Conservation (phyloP, 805 yeast genomes). For the Blastobotrys peoriensis region DNA sequence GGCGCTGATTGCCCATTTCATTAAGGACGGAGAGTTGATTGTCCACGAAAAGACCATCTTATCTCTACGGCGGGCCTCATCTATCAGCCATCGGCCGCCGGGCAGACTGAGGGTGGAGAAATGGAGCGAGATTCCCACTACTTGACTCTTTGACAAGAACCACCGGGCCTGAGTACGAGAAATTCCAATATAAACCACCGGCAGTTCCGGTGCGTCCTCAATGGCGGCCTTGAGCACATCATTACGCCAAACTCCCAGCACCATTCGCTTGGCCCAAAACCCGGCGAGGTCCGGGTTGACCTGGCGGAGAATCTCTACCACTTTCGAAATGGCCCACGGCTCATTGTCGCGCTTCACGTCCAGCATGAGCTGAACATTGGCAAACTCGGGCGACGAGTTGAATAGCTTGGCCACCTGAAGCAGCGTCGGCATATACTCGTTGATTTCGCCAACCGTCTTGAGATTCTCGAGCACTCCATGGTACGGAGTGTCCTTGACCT, state of each 20-base stretch:
- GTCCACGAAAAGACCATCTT: conserved; percentile 49
- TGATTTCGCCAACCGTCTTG: conserved; percentile 29
- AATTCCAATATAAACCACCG: conserved; percentile 35
- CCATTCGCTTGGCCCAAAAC: conserved; percentile 42
- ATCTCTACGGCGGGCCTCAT: conserved; percentile 27
- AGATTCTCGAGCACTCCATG: conserved; percentile 35
- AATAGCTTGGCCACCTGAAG: conserved; percentile 38
- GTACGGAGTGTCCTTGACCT: conserved; percentile 35
- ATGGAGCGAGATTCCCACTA: conserved; percentile 51
- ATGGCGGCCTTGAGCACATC: conserved; percentile 41
- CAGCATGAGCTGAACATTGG: conserved; percentile 37
- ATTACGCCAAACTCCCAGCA: conserved; percentile 49
- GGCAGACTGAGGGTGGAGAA: conserved; percentile 39
- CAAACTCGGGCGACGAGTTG: conserved; percentile 28
- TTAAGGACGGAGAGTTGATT: conserved; percentile 35
- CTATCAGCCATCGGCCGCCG: conserved; percentile 32
- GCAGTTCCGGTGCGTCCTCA: conserved; percentile 32
- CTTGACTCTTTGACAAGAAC: conserved; percentile 41
- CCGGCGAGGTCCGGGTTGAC: conserved; percentile 34
- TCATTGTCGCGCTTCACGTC: conserved; percentile 47
- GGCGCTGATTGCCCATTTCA: conserved; percentile 33
- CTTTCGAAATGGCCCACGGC: conserved; percentile 37
- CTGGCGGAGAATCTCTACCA: conserved; percentile 32
- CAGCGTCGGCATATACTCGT: conserved; percentile 38
- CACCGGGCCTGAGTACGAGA: conserved; percentile 30